Evolutionary conservation across 2,329 filamentous ascomycete species (phyloP).

Genomic region (Blastomyces gilchristii): DNA sequence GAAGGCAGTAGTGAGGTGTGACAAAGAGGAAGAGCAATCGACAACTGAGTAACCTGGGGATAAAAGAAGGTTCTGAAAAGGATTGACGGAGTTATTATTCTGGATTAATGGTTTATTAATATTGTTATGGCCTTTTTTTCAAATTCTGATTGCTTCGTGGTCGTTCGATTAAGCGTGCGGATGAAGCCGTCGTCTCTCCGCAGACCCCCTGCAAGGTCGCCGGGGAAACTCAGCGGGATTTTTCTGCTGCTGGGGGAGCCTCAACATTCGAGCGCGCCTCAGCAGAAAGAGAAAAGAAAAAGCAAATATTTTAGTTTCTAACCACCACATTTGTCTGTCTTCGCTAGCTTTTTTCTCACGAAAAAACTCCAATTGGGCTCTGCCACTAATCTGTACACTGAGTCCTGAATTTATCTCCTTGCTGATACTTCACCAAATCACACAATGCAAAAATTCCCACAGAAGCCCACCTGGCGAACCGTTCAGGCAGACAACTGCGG

Average conservation of each 20-base stretch:
- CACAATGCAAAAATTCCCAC: neutral
- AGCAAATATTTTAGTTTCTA: neutral
- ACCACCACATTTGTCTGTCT: neutral
- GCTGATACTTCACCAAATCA: neutral
- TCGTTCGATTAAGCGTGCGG: neutral
- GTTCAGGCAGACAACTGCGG: neutral
- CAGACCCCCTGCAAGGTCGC: neutral
- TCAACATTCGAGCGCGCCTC: neutral
- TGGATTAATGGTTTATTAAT: neutral
- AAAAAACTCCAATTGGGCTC: neutral
- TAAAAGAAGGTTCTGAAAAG: neutral
- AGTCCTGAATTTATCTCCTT: neutral
- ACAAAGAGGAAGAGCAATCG: constrained; percentile 3
- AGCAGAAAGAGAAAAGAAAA: neutral
- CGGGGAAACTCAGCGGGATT: neutral
- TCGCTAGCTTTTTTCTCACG: neutral
- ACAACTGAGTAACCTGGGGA: neutral
- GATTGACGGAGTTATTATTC: neutral
- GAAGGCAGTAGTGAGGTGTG: neutral
- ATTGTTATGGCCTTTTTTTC: neutral
- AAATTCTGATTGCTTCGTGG: neutral
- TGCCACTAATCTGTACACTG: too few species aligned
- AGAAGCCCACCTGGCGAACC: neutral
- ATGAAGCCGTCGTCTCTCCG: constrained; percentile 4
- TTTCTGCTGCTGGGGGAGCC: neutral